Evolutionary conservation across 2,329 filamentous ascomycete species (phyloP).

Genomic region (Trichophyton schoenleinii): DNA sequence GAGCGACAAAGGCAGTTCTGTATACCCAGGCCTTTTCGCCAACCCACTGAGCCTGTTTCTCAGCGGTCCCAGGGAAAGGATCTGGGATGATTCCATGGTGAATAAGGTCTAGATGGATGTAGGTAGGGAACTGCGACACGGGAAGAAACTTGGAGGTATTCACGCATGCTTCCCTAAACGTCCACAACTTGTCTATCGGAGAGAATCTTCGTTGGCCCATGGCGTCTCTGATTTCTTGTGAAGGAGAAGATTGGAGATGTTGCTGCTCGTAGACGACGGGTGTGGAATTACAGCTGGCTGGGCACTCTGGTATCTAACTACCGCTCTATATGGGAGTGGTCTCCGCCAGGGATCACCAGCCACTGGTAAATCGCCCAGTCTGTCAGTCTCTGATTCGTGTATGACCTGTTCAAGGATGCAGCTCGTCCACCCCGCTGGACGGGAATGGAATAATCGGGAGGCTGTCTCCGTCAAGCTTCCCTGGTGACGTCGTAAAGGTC

Average conservation of each 20-base stretch:
- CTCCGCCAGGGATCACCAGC: neutral
- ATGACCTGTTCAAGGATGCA: neutral
- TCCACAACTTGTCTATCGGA: slow-evolving; percentile 19
- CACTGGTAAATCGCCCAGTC: neutral
- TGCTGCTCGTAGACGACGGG: neutral
- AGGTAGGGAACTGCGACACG: slow-evolving; percentile 22
- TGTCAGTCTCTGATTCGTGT: slow-evolving; percentile 1
- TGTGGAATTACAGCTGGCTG: neutral
- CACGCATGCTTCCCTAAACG: slow-evolving; percentile 18
- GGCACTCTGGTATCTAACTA: neutral
- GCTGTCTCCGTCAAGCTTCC: neutral
- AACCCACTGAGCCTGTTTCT: slow-evolving; percentile 22
- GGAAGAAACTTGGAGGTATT: slow-evolving; percentile 18
- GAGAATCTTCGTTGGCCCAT: slow-evolving; percentile 11
- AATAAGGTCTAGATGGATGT: slow-evolving; percentile 23
- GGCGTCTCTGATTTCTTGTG: neutral
- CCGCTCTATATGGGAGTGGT: neutral
- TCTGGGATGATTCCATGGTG: slow-evolving; percentile 19
- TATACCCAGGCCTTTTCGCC: slow-evolving; percentile 22
- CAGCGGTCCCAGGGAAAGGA: slow-evolving; percentile 21
- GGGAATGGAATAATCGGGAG: neutral
- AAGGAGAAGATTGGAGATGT: neutral
- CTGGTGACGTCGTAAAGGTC: neutral
- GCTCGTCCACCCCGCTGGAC: neutral
- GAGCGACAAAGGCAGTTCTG: slow-evolving; percentile 44